Evolutionary conservation across 306 rosid genomes (phyloP), one percentile per base, ranked within the genome.

Genomic region (Senna tora): DNA sequence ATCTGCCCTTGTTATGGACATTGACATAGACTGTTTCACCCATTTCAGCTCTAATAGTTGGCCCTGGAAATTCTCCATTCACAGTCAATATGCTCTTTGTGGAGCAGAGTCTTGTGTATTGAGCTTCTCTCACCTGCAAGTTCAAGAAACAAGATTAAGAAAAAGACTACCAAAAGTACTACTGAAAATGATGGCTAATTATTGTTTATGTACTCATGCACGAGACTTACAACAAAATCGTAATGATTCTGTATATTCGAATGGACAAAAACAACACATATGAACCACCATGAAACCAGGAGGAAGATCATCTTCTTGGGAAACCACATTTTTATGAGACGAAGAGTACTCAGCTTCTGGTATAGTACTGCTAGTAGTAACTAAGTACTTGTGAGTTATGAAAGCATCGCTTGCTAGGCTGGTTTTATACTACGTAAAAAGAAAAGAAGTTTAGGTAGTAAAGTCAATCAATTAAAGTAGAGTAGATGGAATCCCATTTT

Each of bases 21-120:
- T 79, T 68, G 12, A 79, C 79, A 60, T 49, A 67, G 11, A 79
- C 0, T 20, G 73, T 80, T 34, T 80, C 80, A 54, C 80, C 77
- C 15, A 28, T 6, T 74, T 52, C 9, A 14, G 65, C 77, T 53
- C 25, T 65, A 33, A 64, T 36, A 17, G 8, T 46, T 69, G 84
- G 80, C 52, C 80, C 80, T 17, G 84, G 84, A 56, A 80, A 80
- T 70, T 55, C 16, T 38, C 84, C 84, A 56, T 75, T 80, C 63
- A 80, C 80, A 9, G 84, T 75, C 68, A 69, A 70, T 38, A 69
- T 53, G 10, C 69, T 3, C 47, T 69, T 74, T 6, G 67, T 62
- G 73, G 47, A 16, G 73, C 84, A 80, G 16, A 80, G 74, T 47
- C 80, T 80, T 45, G 46, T 75, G 10, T 63, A 80, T 5, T 4